Conservation (phyloP, 1,139 yeast genomes). For the Blastobotrys apis region DNA sequence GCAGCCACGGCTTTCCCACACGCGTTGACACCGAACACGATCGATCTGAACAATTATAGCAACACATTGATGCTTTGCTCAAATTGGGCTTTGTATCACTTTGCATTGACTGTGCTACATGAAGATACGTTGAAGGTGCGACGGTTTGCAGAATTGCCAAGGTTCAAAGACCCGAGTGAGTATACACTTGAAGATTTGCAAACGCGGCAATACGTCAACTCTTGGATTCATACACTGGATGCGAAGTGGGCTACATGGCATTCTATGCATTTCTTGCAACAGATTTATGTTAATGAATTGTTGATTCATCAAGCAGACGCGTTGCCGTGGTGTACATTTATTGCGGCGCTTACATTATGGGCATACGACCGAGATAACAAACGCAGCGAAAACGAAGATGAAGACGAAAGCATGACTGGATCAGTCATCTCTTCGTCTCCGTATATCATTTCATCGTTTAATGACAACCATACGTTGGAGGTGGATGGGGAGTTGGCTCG, state of each 20-base stretch:
- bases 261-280: constrained; percentile 28
- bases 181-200: constrained; percentile 10
- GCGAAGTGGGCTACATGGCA: constrained; percentile 31
- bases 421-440: constrained; percentile 8
- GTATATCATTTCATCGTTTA: constrained; percentile 2
- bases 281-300: constrained; percentile 22
- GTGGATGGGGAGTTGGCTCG: constrained; percentile 13
- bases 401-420: neutral
- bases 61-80: constrained; percentile 27
- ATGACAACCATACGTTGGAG: constrained; percentile 2
- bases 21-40: constrained; percentile 9
- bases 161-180: constrained; percentile 3
- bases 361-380: constrained; percentile 25
- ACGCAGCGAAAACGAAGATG: no score
- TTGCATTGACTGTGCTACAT: constrained; percentile 27
- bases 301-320: constrained; percentile 28
- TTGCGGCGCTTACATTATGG: constrained; percentile 28
- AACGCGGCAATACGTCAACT: constrained; percentile 19
- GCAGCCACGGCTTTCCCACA: constrained; percentile 9
- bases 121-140: constrained; percentile 27
- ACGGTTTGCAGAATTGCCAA: constrained; percentile 16
- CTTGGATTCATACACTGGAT: constrained; percentile 29
- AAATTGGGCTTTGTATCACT: constrained; percentile 30
- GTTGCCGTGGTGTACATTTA: constrained; percentile 30
- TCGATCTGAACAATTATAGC: constrained; percentile 23